Evolutionary conservation across 2,329 filamentous ascomycete genomes (phyloP), one percentile per base, ranked within the genome.

Genomic region (Aspergillus bombycis): DNA sequence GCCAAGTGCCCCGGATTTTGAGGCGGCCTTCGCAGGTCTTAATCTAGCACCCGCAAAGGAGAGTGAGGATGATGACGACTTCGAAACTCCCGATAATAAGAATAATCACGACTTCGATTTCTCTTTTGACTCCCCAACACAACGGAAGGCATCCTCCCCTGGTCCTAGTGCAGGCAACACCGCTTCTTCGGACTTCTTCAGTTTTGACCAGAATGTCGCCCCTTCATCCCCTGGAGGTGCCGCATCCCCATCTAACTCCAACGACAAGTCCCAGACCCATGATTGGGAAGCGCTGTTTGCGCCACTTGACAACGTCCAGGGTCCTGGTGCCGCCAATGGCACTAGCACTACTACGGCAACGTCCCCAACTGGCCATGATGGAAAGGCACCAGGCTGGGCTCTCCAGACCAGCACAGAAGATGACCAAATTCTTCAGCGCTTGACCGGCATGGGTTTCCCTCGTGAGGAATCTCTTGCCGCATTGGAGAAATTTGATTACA

Each of bases 231-330:
- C 89, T 70, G 85, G 67, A 46, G 68, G 74, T 28, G 67, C 77
- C n/a, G 61, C 77, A 48, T 68, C 79, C 60, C 75, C 81, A 60
- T 74, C 77, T 53, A 75, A 80, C 63, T 74, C 77, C 55, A 74
- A 76, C 52, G 68, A 78, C 50, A 78, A 79, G 64, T 74, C 77
- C 28, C 74, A 78, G 1, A 77, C 81, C 38, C 91, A 96, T 70
- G 94, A 98, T 76, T 98, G 95, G 95, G 94, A 98, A 73, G 91
- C 93, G 45, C 92, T 98, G 61, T 98, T 98, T 79, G 91, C 92
- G 1, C 89, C 90, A 30, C 82, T 96, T 9, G 91, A 94, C 70
- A 85, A 74, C 14, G 65, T 72, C 50, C 70, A 73, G 50, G 67
- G 57, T n/a, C 71, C 64, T 28, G 67, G 65, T 23, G 62, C 61